Base-by-base conservation (phyloP, 805 yeast genomes). In the Cephaloascus albidus region DNA sequence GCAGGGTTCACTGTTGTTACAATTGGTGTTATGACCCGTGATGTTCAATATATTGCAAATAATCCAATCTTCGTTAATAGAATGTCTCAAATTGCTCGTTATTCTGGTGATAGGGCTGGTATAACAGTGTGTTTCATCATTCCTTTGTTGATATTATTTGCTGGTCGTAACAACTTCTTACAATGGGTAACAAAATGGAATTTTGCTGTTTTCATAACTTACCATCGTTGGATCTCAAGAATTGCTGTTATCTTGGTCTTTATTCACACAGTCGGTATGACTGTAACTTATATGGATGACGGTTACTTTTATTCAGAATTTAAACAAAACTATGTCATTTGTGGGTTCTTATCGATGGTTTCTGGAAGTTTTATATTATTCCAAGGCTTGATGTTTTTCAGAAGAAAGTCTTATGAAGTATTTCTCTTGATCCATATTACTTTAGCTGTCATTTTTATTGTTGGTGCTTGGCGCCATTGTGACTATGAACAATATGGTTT, bases 391-490 rank as follows among this genome's bases (percentile, higher is more conserved):
- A 58, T 69, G 44, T 58, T 60, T 31, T 54, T 74, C 37, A 60
- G 81, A 40, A 58, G 71, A 39, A 53, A 53, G 27, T 67, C 65
- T 53, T 75, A 75, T 48, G 81, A 74, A 46, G 40, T 58, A 17
- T 65, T 73, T 47, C 50, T 71, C 39, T 43, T 63, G 14, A 34
- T 63, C 14, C 78, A 73, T 47, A 68, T 73, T 17, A 36, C 61
- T 1, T 48, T 70, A 36, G 79, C 79, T 2, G 48, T 60, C 3
- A 44, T 60, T 3, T 74, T 72, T 41, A 49, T 74, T 12, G 53
- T 54, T n/a, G 76, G 74, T 2, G 70, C 75, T 3, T 70, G 71
- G 60, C 36, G 60, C 5, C 82, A 76, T 44, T 51, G 68, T 35
- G 45, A 37, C 8, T 51, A 49, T 8, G 42, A 41, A 37, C 49